Evolutionary conservation across 1,284 basidiomycete genomes (phyloP), one percentile per base, ranked within the genome.

Genomic region (Sanguinoderma infundibulare): DNA sequence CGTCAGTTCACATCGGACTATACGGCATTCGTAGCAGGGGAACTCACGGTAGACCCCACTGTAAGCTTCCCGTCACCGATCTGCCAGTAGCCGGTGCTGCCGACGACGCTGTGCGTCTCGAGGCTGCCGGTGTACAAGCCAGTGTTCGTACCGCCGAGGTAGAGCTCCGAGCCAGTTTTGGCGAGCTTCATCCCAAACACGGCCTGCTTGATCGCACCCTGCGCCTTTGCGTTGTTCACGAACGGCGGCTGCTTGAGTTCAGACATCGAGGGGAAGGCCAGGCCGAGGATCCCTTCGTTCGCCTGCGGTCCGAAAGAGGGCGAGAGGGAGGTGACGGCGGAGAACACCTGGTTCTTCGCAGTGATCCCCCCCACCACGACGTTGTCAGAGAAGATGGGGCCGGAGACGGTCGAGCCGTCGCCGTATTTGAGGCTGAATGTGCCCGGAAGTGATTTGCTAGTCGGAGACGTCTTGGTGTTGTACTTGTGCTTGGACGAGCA

Each of bases 121-220:
- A 81, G 71, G 17, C 70, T 53, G 34, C 79, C 80, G 2, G 68
- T 69, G 73, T 76, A 80, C 14, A 72, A 72, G 12, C 68, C 59
- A 8, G 67, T 44, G 67, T 85, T 75, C 9, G 75, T 73, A 0
- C 83, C 83, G 42, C 86, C 85, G 56, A 87, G 77, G 72, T 74
- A 82, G n/a, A 87, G 78, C n/a, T n/a, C n/a, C n/a, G n/a, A n/a
- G n/a, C n/a, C n/a, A n/a, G n/a, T n/a, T n/a, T n/a, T n/a, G n/a
- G n/a, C n/a, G n/a, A n/a, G n/a, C n/a, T n/a, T n/a, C n/a, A n/a
- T n/a, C n/a, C n/a, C n/a, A n/a, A n/a, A n/a, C n/a, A n/a, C n/a
- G n/a, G n/a, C n/a, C n/a, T n/a, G n/a, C n/a, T n/a, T n/a, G n/a
- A n/a, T n/a, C n/a, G n/a, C n/a, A n/a, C n/a, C n/a, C n/a, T n/a